Base-by-base conservation (phyloP, 345 rosid genomes). In the Luvunga scandens region DNA sequence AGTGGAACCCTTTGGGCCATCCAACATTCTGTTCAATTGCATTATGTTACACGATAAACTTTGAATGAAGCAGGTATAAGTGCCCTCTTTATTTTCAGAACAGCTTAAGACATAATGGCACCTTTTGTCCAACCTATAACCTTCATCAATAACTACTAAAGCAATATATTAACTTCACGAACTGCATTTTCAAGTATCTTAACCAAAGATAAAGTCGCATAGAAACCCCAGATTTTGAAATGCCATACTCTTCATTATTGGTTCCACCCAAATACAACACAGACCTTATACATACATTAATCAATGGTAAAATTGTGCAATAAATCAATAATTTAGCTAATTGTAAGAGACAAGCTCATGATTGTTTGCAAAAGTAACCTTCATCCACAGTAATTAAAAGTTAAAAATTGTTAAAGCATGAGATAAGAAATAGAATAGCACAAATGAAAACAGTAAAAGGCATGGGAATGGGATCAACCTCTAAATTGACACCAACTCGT, bases 401-500 rank as follows among this genome's bases (percentile, higher is more conserved):
- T 61, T 38, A 16, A 38, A 39, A 61, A 16, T 73, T 27, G 5
- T 24, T 5, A 27, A 10, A 74, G 57, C 39, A 39, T 21, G 19
- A 61, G 62, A 61, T 12, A 3, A 2, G 27, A 71, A 50, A 71
- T 27, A 27, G 25, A 50, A 71, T 27, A 39, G 36, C 42, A 36
- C 31, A 36, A 14, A 36, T 27, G 61, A 75, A 56, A 62, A 12
- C 12, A 33, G 69, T 9, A 78, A 45, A 60, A 30, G 68, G 59
- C 66, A 21, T 12, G 16, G 73, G 59, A 16, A 72, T 19, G 1
- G 50, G 30, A 22, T 33, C 19, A 48, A 91, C 99, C 98, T 93
- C 96, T 66, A 93, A 83, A 88, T 95, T 93, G 84, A 92, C 88
- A 81, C 98, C 98, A 78, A 93, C 88, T 55, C 98, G 91, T 76